phyloP scores from a whole-genome alignment of 2,329 filamentous ascomycete genomes.

The Laburnicola sp. region DNA sequence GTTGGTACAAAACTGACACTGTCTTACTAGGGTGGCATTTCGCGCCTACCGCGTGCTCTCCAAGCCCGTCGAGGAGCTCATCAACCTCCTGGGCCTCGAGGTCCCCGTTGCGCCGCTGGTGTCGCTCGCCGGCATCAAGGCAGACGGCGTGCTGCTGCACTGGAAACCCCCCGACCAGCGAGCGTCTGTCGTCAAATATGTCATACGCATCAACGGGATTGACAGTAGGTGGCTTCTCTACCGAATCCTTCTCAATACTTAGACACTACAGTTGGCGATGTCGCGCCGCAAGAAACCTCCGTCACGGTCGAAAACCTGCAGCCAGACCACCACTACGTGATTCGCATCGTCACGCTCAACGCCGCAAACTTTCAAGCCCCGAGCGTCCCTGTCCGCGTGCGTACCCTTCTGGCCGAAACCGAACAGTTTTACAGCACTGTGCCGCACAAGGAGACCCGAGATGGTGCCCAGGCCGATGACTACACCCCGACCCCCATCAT shows the following conservation, averaged over 20 bases:
- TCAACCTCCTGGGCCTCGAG: slow-evolving; percentile 88
- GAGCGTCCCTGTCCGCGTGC: slow-evolving; percentile 80
- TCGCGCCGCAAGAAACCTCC: slow-evolving; percentile 77
- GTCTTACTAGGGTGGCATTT: slow-evolving; percentile 69
- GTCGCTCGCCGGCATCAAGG: slow-evolving; percentile 84
- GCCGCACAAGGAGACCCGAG: slow-evolving; percentile 52
- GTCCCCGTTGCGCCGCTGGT: slow-evolving; percentile 88
- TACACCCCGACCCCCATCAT: slow-evolving; percentile 58
- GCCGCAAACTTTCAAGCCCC: slow-evolving; percentile 90
- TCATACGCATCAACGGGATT: slow-evolving; percentile 91
- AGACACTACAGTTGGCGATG: slow-evolving; percentile 71
- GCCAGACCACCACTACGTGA: slow-evolving; percentile 87
- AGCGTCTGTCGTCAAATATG: slow-evolving; percentile 77
- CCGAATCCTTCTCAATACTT: slow-evolving; percentile 11
- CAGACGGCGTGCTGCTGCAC: slow-evolving; percentile 84
- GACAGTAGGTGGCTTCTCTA: slow-evolving; percentile 63
- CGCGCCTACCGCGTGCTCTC: slow-evolving; percentile 86
- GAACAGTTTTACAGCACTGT: slow-evolving; percentile 54
- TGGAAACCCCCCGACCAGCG: slow-evolving; percentile 77
- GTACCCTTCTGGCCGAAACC: slow-evolving; percentile 60
- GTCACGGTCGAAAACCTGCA: slow-evolving; percentile 87
- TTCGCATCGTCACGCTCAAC: slow-evolving; percentile 89
- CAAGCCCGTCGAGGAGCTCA: slow-evolving; percentile 87
- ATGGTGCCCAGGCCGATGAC: slow-evolving; percentile 46
- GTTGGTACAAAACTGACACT: too few species aligned